Base-by-base conservation (phyloP, 2,329 filamentous ascomycete species). In the Gaeumannomyces tritici region DNA sequence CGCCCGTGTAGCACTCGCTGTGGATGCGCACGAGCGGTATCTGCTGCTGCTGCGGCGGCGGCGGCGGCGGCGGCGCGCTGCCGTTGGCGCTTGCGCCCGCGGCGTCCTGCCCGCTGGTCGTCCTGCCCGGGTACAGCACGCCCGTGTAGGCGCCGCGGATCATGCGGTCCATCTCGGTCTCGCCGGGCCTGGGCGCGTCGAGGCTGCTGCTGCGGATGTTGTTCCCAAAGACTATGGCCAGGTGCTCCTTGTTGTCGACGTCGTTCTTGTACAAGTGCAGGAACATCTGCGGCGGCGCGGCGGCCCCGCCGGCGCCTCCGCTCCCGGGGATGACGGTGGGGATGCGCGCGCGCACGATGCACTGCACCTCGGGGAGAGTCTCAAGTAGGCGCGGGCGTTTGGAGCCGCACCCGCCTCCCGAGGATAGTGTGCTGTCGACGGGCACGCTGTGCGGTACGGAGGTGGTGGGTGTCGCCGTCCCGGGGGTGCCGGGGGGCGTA, bases 1-100 rank as follows among this genome's bases (percentile, higher is more conserved):
- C 95, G 64, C 95, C 95, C 0, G 95, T 99, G 75, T 99, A 99
- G 77, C 95, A 99, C 75, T 99, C 95, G 3, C 91, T 96, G 74
- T 99, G 95, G 71, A 99, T 99, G 63, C 95, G 85, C 58, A 99
- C 93, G 54, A 99, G 79, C 0, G 95, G 91, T 1, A 89, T 55
- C 12, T 66, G 33, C 42, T 63, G 2, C 29, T 31, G 29, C n/a
- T n/a, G n/a, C n/a, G n/a, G n/a, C n/a, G 9, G 29, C 29, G 5
- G 29, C 5, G 4, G 58, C 9, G 61, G 5, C 55, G 7, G 26
- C 27, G 27, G 55, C 35, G 63, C 58, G 61, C 51, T 27, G 28
- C 24, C 64, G 7, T 64, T 63, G 31, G 26, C 28, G 26, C 61
- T 31, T 21, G 55, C 24, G 12, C 31, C 63, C 35, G 13, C 33